Conservation (phyloP, 1,139 yeast genomes). For the Pichia norvegensis region DNA sequence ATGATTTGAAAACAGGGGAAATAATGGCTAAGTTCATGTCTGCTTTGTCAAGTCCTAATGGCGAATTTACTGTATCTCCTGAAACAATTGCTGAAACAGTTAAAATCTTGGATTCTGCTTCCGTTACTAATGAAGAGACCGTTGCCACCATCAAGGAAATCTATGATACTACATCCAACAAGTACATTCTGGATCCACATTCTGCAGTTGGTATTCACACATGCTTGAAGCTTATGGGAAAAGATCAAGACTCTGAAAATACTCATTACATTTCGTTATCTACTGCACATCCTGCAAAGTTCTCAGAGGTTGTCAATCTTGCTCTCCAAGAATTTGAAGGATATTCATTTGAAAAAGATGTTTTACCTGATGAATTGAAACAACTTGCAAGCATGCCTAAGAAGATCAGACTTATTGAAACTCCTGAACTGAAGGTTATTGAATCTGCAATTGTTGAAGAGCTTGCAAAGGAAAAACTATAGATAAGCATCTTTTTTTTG, state of each 20-base stretch:
- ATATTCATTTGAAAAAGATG: constrained; percentile 80
- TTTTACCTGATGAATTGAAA: constrained; percentile 81
- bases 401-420: constrained; percentile 68
- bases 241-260: constrained; percentile 37
- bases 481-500: neutral
- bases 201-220: constrained; percentile 90
- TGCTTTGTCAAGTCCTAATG: constrained; percentile 57
- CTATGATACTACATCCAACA: constrained; percentile 50
- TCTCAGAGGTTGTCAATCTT: constrained; percentile 87
- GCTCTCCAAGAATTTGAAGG: constrained; percentile 60
- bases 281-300: constrained; percentile 98
- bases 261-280: constrained; percentile 70
- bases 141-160: constrained; percentile 63
- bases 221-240: constrained; percentile 51
- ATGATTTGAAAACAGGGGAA: constrained; percentile 68
- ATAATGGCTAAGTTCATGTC: constrained; percentile 70
- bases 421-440: constrained; percentile 63
- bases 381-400: constrained; percentile 62
- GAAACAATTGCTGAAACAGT: constrained; percentile 61
- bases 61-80: constrained; percentile 65
- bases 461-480: constrained; percentile 39
- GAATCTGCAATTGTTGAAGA: constrained; percentile 69
- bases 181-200: constrained; percentile 92
- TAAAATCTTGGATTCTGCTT: constrained; percentile 64
- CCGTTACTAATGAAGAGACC: constrained; percentile 74